phyloP scores from a whole-genome alignment of 1,139 yeast species.

The Pichia kudriavzevii region DNA sequence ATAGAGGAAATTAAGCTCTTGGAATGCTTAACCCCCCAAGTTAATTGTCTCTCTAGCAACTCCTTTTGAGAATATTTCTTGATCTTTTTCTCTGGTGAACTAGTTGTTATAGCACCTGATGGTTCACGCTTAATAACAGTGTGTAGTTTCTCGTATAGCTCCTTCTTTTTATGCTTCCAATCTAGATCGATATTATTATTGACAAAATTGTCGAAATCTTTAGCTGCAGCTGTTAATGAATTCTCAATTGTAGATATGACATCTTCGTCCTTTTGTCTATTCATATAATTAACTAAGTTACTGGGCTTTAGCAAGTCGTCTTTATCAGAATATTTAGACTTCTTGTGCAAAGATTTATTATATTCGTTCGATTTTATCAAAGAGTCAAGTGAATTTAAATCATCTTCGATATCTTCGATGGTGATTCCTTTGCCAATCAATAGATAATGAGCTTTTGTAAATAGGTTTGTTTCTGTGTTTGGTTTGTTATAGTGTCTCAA shows the following conservation, averaged over 20 bases:
- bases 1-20: conserved; percentile 25
- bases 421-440: conserved; percentile 86
- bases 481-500: conserved; percentile 40
- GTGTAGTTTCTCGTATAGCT: conserved; percentile 64
- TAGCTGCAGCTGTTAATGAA: conserved; percentile 63
- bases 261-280: conserved; percentile 72
- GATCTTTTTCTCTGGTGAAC: conserved; percentile 16
- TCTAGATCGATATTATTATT: conserved; percentile 68
- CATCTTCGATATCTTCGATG: conserved; percentile 59
- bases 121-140: conserved; percentile 27
- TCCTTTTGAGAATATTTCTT: conserved; percentile 15
- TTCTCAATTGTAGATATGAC: conserved; percentile 80
- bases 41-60: conserved; percentile 18
- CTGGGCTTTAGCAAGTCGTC: conserved; percentile 3
- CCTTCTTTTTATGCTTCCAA: conserved; percentile 75
- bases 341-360: neutral
- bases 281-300: conserved; percentile 51
- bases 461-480: conserved; percentile 33
- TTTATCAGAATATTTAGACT: neutral
- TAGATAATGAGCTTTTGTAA: conserved; percentile 83
- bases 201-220: conserved; percentile 75
- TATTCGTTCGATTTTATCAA: neutral
- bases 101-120: conserved; percentile 9
- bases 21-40: conserved; percentile 24
- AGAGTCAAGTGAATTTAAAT: conserved; percentile 2